A percentile compares a stretch with the other conserved stretches of the same genome.
Evolutionary conservation across 2,329 filamentous ascomycete species (phyloP).

Genomic region (Elsinoe batatas): DNA sequence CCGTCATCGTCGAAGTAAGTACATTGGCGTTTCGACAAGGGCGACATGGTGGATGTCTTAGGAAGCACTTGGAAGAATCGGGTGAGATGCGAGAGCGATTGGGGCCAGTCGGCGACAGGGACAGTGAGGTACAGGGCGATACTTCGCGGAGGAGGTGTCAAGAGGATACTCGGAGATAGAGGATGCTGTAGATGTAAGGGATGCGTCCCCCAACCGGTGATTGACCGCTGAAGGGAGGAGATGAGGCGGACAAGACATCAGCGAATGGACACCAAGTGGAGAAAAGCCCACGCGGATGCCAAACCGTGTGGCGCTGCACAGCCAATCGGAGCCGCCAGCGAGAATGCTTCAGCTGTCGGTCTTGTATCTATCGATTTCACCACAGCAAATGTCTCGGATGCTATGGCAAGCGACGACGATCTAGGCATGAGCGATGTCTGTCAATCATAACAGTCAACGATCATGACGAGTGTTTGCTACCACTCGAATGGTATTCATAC

Average conservation of each 20-base stretch:
- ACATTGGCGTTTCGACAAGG: constrained; percentile 5
- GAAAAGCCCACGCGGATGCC: not conserved
- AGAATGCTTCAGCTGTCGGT: not conserved
- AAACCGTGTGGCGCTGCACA: constrained; percentile 4
- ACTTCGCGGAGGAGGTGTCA: not conserved
- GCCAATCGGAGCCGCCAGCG: constrained; percentile 2
- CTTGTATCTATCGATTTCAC: constrained; percentile 7
- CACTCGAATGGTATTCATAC: too few relatives aligned
- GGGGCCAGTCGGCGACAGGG: not conserved
- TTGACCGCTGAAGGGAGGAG: not conserved
- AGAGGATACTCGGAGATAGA: not conserved
- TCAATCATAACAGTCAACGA: not conserved
- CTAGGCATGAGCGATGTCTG: not conserved
- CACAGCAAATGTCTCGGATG: not conserved
- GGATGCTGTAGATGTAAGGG: constrained; percentile 3
- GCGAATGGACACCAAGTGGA: not conserved
- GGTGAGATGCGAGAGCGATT: not conserved
- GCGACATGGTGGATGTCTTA: not conserved
- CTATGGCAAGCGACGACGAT: not conserved
- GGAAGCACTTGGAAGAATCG: not conserved
- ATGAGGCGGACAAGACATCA: not conserved
- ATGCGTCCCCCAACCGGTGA: not conserved
- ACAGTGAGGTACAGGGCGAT: not conserved
- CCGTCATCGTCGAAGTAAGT: constrained; percentile 1
- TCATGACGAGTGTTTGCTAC: not conserved